Conservation (phyloP, 495 filamentous ascomycete genomes). For the Aspergillus incahuasiensis region DNA sequence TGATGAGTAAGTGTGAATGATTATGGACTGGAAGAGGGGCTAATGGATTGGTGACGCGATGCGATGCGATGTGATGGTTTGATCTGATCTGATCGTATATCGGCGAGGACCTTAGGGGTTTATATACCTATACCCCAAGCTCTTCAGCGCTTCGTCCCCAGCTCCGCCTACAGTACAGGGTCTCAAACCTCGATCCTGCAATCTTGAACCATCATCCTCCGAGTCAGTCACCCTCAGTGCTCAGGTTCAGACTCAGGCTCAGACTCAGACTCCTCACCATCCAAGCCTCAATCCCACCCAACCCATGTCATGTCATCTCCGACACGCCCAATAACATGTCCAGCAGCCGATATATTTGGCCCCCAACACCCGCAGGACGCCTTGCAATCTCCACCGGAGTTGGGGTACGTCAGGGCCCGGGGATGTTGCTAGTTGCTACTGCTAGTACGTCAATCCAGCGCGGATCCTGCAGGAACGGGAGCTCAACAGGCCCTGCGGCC, state of each 20-base stretch:
- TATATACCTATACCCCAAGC: not conserved
- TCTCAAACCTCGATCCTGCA: too few species aligned
- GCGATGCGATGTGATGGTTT: not conserved
- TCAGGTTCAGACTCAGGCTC: not conserved
- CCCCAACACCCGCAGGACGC: not conserved
- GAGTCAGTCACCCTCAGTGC: too few species aligned
- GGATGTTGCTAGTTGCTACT: too few species aligned
- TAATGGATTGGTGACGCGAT: not conserved
- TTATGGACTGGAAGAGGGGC: not conserved
- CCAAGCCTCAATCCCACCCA: not conserved
- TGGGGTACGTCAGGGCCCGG: not conserved
- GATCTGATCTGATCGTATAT: not conserved
- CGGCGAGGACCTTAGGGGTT: not conserved
- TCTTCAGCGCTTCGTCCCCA: too few species aligned
- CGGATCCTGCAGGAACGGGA: not conserved
- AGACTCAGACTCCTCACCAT: too few species aligned
- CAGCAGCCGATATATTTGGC: not conserved
- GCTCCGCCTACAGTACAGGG: too few species aligned
- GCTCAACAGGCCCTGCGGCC: too few species aligned
- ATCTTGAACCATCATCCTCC: too few species aligned
- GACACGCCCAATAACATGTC: not conserved
- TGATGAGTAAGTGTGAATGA: not conserved
- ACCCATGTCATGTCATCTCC: not conserved
- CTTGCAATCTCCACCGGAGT: not conserved
- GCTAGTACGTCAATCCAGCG: too few species aligned